Evolutionary conservation across 176 grass and related monocot genomes (phyloP), one percentile per base, ranked within the genome.

Genomic region (Oryza meyeriana): DNA sequence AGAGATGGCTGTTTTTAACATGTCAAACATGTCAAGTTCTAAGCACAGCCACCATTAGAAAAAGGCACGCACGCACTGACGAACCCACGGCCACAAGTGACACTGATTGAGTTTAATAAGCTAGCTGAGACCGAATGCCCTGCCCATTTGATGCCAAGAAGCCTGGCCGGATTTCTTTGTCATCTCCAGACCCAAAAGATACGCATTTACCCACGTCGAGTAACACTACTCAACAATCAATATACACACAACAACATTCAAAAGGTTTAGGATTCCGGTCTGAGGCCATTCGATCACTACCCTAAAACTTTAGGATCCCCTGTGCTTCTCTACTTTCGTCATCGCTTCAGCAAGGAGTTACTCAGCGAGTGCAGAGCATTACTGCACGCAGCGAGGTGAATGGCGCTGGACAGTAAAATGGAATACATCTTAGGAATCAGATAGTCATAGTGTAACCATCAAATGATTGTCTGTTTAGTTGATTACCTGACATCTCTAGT

Each of bases 401-500:
- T 22, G 5, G 10, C 1, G 38, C 41, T 10, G 22, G 30, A 6
- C 45, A 72, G 9, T 25, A 10, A 29, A 73, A 57, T 57, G 52
- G 52, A 57, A 20, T 22, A 24, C 18, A 73, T 74, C 18, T 52
- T 7, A 32, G 64, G 61, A 69, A 29, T 6, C 4, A 26, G 11
- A 24, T 65, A 22, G 12, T 69, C 34, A 20, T 40, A 17, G 4
- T 10, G 0, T 59, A 59, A 59, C 55, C 55, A 59, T 10, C 1
- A 36, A 18, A 57, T 18, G 17, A 61, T 59, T 31, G 52, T 55
- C 44, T 34, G 12, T 10, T 61, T 5, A 25, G 45, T 84, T 69
- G 70, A 52, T 75, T 82, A 81, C 71, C 57, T 35, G 26, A 22
- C 79, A 57, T 38, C 52, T 84, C 44, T 47, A 25, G 22, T 64